Base-by-base conservation (phyloP, 345 rosid species). In the Boechera retrofracta region DNA sequence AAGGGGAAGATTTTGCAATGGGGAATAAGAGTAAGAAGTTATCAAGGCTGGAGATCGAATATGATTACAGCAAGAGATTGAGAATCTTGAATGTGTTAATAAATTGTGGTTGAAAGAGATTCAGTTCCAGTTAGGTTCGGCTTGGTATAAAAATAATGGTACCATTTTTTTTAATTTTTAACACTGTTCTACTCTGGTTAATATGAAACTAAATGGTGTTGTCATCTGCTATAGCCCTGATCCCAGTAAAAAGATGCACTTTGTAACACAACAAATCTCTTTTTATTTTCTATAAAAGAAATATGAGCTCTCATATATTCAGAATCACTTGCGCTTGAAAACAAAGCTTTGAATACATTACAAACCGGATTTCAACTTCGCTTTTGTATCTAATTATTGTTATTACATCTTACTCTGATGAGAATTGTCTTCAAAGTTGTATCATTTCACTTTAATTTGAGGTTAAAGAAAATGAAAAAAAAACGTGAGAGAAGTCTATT, bases 401-500 rank as follows among this genome's bases (percentile, higher is more conserved):
- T 18, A 10, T 67, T 11, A 11, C 58, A 18, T 35, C 12, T 8
- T 39, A 10, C 51, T 15, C 16, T 69, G 21, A 36, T 21, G 12
- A 12, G 21, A 16, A 33, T 13, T 7, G 26, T 52, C 61, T 69
- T 39, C 9, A 7, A 56, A 44, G 10, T 31, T 1, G 3, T 3
- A 32, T 24, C 56, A 57, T 24, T 68, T 13, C 35, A 38, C 8
- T 26, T 39, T 56, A 32, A 29, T 16, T 39, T 44, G 10, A 55
- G 16, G 38, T 29, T 9, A 16, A 16, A 59, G 45, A 35, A 35
- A 60, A 47, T 2, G 10, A 9, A 18, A 21, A 31, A 57, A n/a
- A 3, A 44, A 62, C 26, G 32, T 10, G n/a, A 57, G 41, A 36
- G 7, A 48, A 48, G 42, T 57, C 24, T 64, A 77, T 71, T 13